These are phyloP conservation scores for Amanita rimosa DNA, from an alignment of 768 basidiomycete species.

Conservation along the genomic window DNA sequence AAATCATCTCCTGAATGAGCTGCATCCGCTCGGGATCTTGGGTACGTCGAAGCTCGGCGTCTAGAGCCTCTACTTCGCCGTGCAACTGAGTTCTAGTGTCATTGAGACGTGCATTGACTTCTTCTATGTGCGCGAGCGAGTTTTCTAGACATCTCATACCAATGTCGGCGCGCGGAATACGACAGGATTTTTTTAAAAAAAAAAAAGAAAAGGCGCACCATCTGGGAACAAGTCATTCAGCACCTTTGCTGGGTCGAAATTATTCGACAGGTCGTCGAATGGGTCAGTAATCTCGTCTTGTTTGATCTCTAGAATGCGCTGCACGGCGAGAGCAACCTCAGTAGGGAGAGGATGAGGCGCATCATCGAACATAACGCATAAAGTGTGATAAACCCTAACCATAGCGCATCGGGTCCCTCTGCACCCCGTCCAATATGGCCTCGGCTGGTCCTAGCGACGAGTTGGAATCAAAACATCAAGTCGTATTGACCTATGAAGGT, in stretches of 20 bases:
- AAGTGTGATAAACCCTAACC: conserved; percentile 1
- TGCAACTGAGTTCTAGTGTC: conserved; percentile 63
- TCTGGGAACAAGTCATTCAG: conserved; percentile 71
- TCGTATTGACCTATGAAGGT: conserved; percentile 49
- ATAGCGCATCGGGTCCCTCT: no score
- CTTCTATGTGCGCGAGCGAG: conserved; percentile 61
- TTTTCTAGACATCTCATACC: conserved; percentile 41
- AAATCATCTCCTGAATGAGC: conserved; percentile 92
- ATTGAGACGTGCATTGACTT: conserved; percentile 55
- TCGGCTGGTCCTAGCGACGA: conserved; percentile 22
- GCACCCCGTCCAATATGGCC: not conserved
- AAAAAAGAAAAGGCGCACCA: conserved; percentile 34
- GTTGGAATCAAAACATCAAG: conserved; percentile 34
- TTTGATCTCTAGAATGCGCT: conserved; percentile 53
- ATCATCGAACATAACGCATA: conserved; percentile 26
- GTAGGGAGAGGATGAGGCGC: conserved; percentile 56
- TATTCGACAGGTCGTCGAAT: conserved; percentile 44
- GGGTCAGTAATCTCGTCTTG: conserved; percentile 35
- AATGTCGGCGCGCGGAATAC: conserved; percentile 3
- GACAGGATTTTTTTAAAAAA: no score
- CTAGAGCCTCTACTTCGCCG: conserved; percentile 58
- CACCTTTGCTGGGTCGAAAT: conserved; percentile 45
- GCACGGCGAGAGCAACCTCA: conserved; percentile 59
- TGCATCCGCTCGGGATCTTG: conserved; percentile 89
- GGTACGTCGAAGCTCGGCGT: conserved; percentile 54